Conservation (phyloP, 1,139 yeast species). For the Wickerhamiella pararugosa region DNA sequence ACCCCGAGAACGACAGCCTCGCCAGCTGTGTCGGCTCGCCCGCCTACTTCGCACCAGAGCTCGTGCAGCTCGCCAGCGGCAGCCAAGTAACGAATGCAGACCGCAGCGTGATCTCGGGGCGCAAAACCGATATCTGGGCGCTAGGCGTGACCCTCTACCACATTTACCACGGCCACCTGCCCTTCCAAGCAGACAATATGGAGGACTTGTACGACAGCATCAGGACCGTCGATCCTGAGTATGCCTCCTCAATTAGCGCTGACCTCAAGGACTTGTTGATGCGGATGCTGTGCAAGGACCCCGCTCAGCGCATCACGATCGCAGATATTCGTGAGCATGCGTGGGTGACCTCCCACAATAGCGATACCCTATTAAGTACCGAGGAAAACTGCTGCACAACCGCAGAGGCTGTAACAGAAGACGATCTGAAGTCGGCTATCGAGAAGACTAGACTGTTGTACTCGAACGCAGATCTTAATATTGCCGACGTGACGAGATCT, state of each 20-base stretch:
- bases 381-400: conserved; percentile 26
- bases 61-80: conserved; percentile 38
- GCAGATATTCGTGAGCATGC: conserved; percentile 38
- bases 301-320: conserved; percentile 40
- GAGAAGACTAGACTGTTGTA: conserved; percentile 21
- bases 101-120: conserved; percentile 30
- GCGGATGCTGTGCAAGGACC: conserved; percentile 34
- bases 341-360: conserved; percentile 37
- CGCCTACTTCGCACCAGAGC: conserved; percentile 66
- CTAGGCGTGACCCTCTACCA: conserved; percentile 48
- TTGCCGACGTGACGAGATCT: conserved; percentile 9
- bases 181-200: conserved; percentile 28
- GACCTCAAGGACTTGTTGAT: conserved; percentile 21
- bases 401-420: conserved; percentile 23
- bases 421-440: conserved; percentile 27
- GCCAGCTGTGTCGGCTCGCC: conserved; percentile 71
- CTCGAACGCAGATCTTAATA: conserved; percentile 19
- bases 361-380: conserved; percentile 23
- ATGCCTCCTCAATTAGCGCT: conserved; percentile 12
- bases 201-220: conserved; percentile 34
- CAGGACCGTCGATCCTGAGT: conserved; percentile 11
- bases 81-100: conserved; percentile 20
- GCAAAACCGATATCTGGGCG: conserved; percentile 69
- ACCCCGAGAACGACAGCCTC: conserved; percentile 35
- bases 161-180: conserved; percentile 26